Conservation (phyloP, 352 stramenopile genomes). For the Plasmopara viticola region DNA sequence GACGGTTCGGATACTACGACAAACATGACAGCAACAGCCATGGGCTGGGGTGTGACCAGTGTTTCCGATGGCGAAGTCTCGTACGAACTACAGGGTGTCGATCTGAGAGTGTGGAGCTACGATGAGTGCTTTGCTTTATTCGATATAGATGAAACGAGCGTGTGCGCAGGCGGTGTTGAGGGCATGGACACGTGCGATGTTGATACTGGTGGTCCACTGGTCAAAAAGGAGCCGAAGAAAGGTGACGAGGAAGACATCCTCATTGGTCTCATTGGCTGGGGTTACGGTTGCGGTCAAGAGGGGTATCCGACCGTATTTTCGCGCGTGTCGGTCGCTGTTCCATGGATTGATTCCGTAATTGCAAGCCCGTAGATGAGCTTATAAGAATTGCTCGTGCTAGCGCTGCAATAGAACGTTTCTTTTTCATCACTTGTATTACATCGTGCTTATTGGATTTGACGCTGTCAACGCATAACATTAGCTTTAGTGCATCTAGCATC, state of each 20-base stretch:
- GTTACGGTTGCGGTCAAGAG: slow-evolving; percentile 28
- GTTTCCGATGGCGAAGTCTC: slow-evolving; percentile 14
- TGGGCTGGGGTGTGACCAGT: slow-evolving; percentile 27
- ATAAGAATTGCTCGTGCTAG: no score
- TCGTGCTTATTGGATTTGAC: no score
- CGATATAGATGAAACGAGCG: slow-evolving; percentile 23
- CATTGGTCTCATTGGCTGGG: slow-evolving; percentile 43
- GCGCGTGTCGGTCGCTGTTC: not conserved
- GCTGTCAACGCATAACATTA: no score
- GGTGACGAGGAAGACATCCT: slow-evolving; percentile 18
- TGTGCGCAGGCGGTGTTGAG: slow-evolving; percentile 33
- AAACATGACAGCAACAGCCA: slow-evolving; percentile 18
- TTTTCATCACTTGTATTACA: no score
- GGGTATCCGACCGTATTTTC: slow-evolving; percentile 18
- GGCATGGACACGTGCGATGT: slow-evolving; percentile 36
- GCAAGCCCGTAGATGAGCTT: no score
- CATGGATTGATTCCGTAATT: no score
- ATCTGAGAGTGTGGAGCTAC: slow-evolving; percentile 29
- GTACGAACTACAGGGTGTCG: slow-evolving; percentile 23
- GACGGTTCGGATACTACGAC: slow-evolving; percentile 21
- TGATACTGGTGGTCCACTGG: slow-evolving; percentile 44
- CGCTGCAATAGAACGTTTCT: no score
- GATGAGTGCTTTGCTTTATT: slow-evolving; percentile 21
- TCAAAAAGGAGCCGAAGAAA: slow-evolving; percentile 11
- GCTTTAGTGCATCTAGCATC: no score